These are phyloP conservation scores for Pochonia chlamydosporia DNA, from an alignment of 2,329 filamentous ascomycete species.

Conservation along the genomic window DNA sequence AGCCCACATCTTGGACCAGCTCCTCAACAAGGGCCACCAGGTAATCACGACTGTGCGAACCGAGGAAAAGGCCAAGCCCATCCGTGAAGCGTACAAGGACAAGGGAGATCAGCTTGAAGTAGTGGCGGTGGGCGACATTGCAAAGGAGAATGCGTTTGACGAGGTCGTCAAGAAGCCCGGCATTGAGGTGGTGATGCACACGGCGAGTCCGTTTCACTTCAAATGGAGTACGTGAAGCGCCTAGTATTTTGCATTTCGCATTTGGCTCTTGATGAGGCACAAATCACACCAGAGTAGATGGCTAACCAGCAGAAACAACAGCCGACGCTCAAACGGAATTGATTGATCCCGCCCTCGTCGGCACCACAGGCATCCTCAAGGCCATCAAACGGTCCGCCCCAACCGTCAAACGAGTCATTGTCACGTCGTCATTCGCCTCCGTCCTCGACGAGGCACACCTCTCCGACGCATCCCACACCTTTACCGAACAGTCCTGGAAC, in stretches of 20 bases:
- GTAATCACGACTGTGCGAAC: constrained; percentile 52
- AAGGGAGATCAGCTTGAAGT: constrained; percentile 39
- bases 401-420: constrained; percentile 63
- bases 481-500: constrained; percentile 48
- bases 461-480: constrained; percentile 32
- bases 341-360: constrained; percentile 51
- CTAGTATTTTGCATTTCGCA: no score
- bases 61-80: constrained; percentile 46
- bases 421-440: constrained; percentile 52
- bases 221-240: constrained; percentile 38
- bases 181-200: constrained; percentile 53
- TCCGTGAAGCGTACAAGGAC: constrained; percentile 42
- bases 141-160: constrained; percentile 67
- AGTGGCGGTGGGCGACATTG: constrained; percentile 71
- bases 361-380: constrained; percentile 64
- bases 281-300: neutral
- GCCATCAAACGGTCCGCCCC: constrained; percentile 56
- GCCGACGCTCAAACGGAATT: constrained; percentile 47
- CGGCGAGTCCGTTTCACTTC: constrained; percentile 55
- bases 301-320: constrained; percentile 8
- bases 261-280: no score
- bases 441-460: constrained; percentile 36
- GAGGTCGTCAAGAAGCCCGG: constrained; percentile 46
- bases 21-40: constrained; percentile 42
- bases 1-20: constrained; percentile 51